These are phyloP conservation scores for Pneumocystis sp. DNA, from an alignment of 1,139 yeast species.

Conservation along the genomic window DNA sequence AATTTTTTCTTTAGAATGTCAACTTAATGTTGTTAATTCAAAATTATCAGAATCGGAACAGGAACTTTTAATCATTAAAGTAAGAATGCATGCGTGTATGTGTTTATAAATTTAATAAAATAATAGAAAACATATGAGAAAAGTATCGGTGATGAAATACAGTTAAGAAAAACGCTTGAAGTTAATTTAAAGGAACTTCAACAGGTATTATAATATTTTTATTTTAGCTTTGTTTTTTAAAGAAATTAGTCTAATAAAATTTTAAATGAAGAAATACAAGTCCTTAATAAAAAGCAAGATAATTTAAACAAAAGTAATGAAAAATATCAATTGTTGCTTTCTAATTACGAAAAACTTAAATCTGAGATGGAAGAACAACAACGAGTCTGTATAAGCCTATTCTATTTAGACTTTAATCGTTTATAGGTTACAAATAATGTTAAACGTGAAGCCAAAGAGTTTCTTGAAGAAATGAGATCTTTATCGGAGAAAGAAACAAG, in stretches of 20 bases:
- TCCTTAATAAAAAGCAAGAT: neutral
- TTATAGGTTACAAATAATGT: slow-evolving; percentile 26
- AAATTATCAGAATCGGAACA: neutral
- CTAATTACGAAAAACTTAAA: slow-evolving; percentile 9
- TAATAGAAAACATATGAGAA: neutral
- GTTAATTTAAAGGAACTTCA: neutral
- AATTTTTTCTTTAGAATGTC: neutral
- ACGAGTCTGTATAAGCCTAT: slow-evolving; percentile 7
- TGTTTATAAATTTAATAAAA: neutral
- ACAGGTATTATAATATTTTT: neutral
- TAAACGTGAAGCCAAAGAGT: slow-evolving; percentile 28
- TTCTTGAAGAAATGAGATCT: slow-evolving; percentile 28
- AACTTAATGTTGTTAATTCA: neutral
- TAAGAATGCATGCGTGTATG: neutral
- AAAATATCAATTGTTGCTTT: neutral
- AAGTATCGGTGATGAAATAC: neutral
- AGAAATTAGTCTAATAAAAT: neutral
- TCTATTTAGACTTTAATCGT: neutral
- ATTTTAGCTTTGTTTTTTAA: neutral
- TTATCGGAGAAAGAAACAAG: slow-evolving; percentile 23
- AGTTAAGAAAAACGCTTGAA: neutral
- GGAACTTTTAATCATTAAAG: neutral
- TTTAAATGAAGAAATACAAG: neutral
- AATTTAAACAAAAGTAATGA: neutral
- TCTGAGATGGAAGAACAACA: slow-evolving; percentile 25